Evolutionary conservation across 148 eudicot genomes (phyloP).

Genomic region (Rhododendron griersonianum): DNA sequence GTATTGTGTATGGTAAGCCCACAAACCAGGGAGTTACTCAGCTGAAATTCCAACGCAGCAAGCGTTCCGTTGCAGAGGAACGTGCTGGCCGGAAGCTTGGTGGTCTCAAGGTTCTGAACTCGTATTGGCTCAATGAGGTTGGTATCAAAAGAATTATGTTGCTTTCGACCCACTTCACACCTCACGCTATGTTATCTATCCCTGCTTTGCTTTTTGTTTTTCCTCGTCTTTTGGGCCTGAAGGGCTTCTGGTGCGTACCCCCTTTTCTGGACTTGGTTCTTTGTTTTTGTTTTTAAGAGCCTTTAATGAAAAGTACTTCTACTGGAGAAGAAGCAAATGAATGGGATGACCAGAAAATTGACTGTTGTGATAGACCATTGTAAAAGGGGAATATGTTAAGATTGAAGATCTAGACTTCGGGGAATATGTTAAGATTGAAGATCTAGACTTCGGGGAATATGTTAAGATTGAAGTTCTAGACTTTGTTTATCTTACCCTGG

Average conservation of each 20-base stretch:
- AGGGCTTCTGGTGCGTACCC: neutral
- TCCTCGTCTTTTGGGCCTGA: neutral
- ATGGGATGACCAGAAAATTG: neutral
- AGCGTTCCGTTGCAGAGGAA: slow-evolving; percentile 45
- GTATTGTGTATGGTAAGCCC: slow-evolving; percentile 40
- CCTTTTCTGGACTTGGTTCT: neutral
- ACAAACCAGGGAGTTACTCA: slow-evolving; percentile 43
- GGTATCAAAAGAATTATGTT: neutral
- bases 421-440: neutral
- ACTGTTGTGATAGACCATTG: neutral
- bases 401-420: neutral
- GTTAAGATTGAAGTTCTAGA: neutral
- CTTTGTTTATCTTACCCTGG: neutral
- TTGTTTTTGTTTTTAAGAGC: neutral
- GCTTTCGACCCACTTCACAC: neutral
- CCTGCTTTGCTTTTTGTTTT: neutral
- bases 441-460: neutral
- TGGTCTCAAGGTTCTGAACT: slow-evolving; percentile 42
- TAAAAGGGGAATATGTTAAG: neutral
- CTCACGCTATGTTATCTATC: neutral
- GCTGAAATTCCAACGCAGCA: slow-evolving; percentile 41
- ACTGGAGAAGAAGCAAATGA: neutral
- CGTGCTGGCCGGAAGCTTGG: slow-evolving; percentile 38
- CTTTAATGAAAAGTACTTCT: neutral
- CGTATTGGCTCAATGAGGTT: slow-evolving; percentile 48